These are phyloP conservation scores for Backusella tuberculispora DNA, from an alignment of 192 early-diverging fungal genomes.

Conservation along the genomic window DNA sequence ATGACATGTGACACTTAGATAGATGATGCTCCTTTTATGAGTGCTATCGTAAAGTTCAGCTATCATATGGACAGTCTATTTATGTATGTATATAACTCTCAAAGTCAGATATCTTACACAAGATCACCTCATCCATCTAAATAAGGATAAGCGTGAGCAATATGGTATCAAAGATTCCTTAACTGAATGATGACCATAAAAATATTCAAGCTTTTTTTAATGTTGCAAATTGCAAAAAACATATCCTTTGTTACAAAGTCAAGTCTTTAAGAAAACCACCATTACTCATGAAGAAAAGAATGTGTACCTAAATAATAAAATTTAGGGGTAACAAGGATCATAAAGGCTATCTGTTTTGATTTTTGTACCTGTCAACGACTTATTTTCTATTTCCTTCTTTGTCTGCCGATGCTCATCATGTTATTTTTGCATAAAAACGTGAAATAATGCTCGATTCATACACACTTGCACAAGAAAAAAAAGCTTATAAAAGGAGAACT, in stretches of 20 bases:
- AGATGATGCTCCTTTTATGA: neutral
- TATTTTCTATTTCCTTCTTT: conserved; percentile 2
- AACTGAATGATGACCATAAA: neutral
- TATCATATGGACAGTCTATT: conserved; percentile 10
- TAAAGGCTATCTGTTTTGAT: neutral
- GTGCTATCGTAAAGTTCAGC: neutral
- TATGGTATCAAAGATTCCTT: neutral
- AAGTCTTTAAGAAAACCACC: neutral
- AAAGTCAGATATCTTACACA: neutral
- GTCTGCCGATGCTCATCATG: neutral
- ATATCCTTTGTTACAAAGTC: no score
- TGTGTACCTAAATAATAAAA: conserved; percentile 13
- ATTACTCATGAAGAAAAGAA: neutral
- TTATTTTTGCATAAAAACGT: conserved; percentile 18
- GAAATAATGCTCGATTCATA: neutral
- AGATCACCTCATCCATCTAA: neutral
- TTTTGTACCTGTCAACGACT: neutral
- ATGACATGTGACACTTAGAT: neutral
- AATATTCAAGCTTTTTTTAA: neutral
- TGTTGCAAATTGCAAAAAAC: neutral
- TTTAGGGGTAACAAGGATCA: neutral
- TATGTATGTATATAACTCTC: neutral
- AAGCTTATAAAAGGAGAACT: conserved; percentile 5
- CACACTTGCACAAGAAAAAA: neutral
- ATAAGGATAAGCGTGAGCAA: neutral